Base-by-base conservation (phyloP, 768 basidiomycete species). In the Botryobasidium botryosum region DNA sequence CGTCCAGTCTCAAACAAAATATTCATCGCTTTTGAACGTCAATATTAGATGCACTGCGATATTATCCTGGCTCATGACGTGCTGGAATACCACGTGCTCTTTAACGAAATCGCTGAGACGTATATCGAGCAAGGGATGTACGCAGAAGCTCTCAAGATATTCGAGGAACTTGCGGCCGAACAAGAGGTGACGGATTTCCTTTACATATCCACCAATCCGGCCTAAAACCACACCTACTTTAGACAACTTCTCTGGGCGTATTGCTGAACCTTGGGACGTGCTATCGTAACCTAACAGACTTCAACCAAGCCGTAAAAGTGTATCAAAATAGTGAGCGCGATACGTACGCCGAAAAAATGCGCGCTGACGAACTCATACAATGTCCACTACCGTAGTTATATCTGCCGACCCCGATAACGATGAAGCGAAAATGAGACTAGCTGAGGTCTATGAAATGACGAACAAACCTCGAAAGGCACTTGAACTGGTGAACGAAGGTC, bases 401-500 rank as follows among this genome's bases (percentile, higher is more conserved):
- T 65, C 69, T 3, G 73, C 72, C 1, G 82, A 90, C 56, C 78
- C 85, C 0, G 68, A 69, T 0, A 72, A 85, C 52, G 74, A 76
- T 53, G 83, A 90, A 24, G 79, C 78, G 23, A 88, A 87, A 59
- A 77, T 91, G 71, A 81, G 84, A 50, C 69, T 96, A 0, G 92
- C 91, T 0, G 84, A 84, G 51, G 74, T 90, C 12, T 85, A 87
- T 51, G 92, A 99, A 59, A 75, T 84, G 8, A 62, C 79, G 51
- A 76, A 80, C 35, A 74, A 88, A 50, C 76, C 81, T 1, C 66
- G 75, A 13, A 79, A 79, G 55, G 92, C 92, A 0, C 67, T 94
- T 0, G 77, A 82, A 5, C 62, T 94, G 0, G 80, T 91, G 12
- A 78, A 79, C 42, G 72, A 88, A 72, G 86, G 90, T 85, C 50